These are phyloP conservation scores for Penicillium longicatenatum DNA, from an alignment of 495 filamentous ascomycete species.

Conservation along the genomic window DNA sequence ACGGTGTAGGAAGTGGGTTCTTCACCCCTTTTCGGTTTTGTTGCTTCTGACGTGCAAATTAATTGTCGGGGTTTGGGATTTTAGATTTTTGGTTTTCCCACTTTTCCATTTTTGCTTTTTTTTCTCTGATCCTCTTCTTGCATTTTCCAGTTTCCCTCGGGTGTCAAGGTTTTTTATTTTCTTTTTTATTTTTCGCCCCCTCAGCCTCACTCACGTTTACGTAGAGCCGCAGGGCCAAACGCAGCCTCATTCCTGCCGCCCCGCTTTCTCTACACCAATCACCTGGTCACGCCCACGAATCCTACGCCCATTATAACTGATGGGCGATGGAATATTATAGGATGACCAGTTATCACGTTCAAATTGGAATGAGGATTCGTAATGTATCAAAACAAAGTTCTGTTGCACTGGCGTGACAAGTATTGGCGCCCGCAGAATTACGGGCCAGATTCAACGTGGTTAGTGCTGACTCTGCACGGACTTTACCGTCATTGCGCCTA, in stretches of 20 bases:
- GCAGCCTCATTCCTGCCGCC: conserved; percentile 23
- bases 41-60: no score
- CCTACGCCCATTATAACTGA: no score
- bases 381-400: neutral
- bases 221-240: conserved; percentile 29
- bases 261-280: neutral
- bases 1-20: conserved; percentile 7
- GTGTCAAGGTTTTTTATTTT: no score
- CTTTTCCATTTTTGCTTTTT: neutral
- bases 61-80: no score
- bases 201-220: conserved; percentile 28
- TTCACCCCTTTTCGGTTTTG: conserved; percentile 3
- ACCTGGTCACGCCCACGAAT: no score
- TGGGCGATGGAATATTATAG: no score
- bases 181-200: no score
- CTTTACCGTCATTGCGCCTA: neutral
- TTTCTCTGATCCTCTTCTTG: neutral
- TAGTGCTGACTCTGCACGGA: conserved; percentile 1
- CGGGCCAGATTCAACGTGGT: neutral
- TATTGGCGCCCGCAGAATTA: neutral
- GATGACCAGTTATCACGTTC: neutral
- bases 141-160: no score
- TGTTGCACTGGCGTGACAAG: neutral
- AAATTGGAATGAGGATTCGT: no score
- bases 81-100: neutral